These are phyloP conservation scores for Aspergillus amoenus DNA, from an alignment of 2,329 filamentous ascomycete genomes.

Conservation along the genomic window DNA sequence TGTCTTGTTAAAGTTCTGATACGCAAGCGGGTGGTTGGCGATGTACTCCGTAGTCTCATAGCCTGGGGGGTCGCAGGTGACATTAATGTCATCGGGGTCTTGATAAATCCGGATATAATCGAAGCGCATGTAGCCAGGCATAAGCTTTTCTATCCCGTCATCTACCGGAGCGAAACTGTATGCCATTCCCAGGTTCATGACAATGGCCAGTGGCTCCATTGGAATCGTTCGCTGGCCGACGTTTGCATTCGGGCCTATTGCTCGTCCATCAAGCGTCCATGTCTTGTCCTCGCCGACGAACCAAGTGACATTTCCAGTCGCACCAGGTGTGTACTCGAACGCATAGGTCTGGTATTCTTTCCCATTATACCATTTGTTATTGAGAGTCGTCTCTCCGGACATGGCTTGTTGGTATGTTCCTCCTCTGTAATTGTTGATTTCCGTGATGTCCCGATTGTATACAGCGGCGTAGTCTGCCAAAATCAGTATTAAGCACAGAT, in stretches of 20 bases:
- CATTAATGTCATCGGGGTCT: conserved; percentile 54
- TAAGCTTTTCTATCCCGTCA: conserved; percentile 53
- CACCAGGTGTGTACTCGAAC: conserved; percentile 64
- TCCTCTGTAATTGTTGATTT: conserved; percentile 62
- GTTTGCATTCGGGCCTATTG: conserved; percentile 68
- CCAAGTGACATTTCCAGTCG: conserved; percentile 64
- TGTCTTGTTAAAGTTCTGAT: conserved; percentile 64
- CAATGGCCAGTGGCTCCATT: conserved; percentile 65
- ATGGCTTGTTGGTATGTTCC: conserved; percentile 64
- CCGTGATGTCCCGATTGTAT: conserved; percentile 58
- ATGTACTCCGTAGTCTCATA: conserved; percentile 70
- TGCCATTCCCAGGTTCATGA: conserved; percentile 71
- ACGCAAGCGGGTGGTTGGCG: conserved; percentile 58
- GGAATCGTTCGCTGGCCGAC: conserved; percentile 65
- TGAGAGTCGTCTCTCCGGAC: conserved; percentile 61
- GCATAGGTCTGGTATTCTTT: conserved; percentile 63
- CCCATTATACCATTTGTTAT: conserved; percentile 67
- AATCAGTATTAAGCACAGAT: background rate
- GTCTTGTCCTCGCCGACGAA: conserved; percentile 65
- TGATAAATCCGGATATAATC: conserved; percentile 73
- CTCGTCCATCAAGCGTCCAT: conserved; percentile 61
- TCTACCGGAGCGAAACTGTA: conserved; percentile 64
- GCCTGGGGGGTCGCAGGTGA: conserved; percentile 67
- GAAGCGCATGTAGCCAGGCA: conserved; percentile 66
- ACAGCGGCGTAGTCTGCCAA: conserved; percentile 60